A percentile compares a stretch with the other conserved stretches of the same genome.
phyloP scores from a whole-genome alignment of 345 rosid genomes.

The Gossypium bickii region DNA sequence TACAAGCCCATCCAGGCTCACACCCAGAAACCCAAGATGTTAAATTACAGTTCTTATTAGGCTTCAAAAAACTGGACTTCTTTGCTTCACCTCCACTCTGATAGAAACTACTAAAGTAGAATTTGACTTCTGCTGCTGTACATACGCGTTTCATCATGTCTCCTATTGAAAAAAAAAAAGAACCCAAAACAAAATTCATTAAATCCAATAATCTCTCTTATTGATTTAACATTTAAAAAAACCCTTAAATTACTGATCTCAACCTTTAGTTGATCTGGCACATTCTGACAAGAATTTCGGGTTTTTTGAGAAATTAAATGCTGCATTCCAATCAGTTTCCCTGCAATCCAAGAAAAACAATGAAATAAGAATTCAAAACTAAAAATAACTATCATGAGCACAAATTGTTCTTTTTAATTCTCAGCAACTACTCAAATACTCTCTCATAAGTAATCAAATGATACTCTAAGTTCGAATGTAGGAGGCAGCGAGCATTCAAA shows the following conservation, averaged over 20 bases:
- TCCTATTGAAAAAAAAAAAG: slow-evolving; percentile 34
- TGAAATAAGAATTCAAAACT: too few species aligned
- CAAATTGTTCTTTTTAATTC: too few species aligned
- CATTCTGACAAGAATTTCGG: slow-evolving; percentile 57
- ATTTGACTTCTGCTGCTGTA: slow-evolving; percentile 82
- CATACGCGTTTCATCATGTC: slow-evolving; percentile 68
- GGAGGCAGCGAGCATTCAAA: too few species aligned
- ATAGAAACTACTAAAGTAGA: slow-evolving; percentile 63
- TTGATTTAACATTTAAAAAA: background rate
- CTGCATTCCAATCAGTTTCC: slow-evolving; percentile 75
- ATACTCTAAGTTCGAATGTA: too few species aligned
- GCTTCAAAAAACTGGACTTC: slow-evolving; percentile 51
- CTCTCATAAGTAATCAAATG: too few species aligned
- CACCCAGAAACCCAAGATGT: slow-evolving; percentile 90
- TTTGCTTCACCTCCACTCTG: slow-evolving; percentile 24
- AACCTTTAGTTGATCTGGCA: slow-evolving; percentile 59
- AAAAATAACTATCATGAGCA: too few species aligned
- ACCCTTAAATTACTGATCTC: background rate
- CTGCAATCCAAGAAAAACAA: slow-evolving; percentile 31
- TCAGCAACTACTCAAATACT: too few species aligned
- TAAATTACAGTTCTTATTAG: slow-evolving; percentile 88
- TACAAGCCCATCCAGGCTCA: slow-evolving; percentile 98
- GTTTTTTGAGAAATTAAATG: slow-evolving; percentile 74
- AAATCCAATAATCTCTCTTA: background rate
- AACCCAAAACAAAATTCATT: slow-evolving; percentile 8